Evolutionary conservation across 139 green algal genomes (phyloP), one percentile per base, ranked within the genome.

Genomic region (Haematococcus lacustris): DNA sequence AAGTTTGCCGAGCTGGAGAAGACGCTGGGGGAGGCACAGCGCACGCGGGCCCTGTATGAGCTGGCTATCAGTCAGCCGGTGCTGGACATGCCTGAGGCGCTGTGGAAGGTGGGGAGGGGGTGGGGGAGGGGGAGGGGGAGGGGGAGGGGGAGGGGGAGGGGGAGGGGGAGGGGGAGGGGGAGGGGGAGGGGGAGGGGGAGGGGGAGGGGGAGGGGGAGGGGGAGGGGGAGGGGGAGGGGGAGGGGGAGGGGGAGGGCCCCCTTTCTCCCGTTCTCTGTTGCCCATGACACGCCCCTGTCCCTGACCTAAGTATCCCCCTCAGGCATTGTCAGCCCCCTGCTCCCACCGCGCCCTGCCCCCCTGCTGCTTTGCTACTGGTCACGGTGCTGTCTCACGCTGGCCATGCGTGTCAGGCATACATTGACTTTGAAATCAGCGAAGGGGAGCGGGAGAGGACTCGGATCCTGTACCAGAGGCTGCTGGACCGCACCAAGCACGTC

Each of bases 401-500:
- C n/a, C n/a, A n/a, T n/a, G n/a, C n/a, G n/a, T n/a, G n/a, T n/a
- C 78, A 89, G 85, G 86, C 87, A 4, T 98, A 97, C 88, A 98
- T 99, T 30, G 96, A 98, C 79, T 97, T 97, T 83, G 95, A 99
- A 84, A 96, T 97, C 38, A 71, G 70, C 17, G 82, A 80, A 72
- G 90, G 92, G 28, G 85, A 97, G 71, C 73, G 91, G 7, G 80
- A 87, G 50, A 79, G 80, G 30, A 88, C 88, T 60, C 84, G 95
- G 0, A 75, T 86, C 73, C 88, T 99, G 83, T 99, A 98, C 73
- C 91, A 98, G 81, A 86, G 95, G 0, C 85, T 99, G 65, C 83
- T 99, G 73, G 86, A 97, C 76, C 82, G 91, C 63, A 98, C 96
- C 23, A 89, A 93, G 60, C 95, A 98, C 84, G 94, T 98, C 74